Conservation (phyloP, 2,329 filamentous ascomycete species). For the Aureobasidium uvarum region DNA sequence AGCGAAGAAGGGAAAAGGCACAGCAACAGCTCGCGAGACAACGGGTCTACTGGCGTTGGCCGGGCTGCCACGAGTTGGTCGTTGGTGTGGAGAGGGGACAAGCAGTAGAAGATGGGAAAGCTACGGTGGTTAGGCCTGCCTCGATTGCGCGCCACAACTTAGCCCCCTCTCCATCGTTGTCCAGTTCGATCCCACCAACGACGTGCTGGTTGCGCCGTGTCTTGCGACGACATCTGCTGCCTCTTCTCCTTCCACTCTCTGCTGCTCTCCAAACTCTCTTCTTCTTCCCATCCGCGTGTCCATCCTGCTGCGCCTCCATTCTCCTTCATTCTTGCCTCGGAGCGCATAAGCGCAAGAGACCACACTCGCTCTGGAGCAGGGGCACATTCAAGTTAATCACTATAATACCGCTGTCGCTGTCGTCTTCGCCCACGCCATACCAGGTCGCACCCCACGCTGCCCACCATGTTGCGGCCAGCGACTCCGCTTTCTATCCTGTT, state of each 20-base stretch:
- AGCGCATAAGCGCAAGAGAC: conserved; percentile 7
- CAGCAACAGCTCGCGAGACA: conserved; percentile 1
- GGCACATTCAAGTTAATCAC: neutral
- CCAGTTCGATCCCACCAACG: conserved; percentile 14
- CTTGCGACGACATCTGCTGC: conserved; percentile 10
- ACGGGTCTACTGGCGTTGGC: conserved; percentile 25
- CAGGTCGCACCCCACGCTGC: neutral
- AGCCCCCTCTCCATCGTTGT: conserved; percentile 16
- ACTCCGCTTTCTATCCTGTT: conserved; percentile 87
- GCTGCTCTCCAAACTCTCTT: neutral
- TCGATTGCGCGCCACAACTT: conserved; percentile 18
- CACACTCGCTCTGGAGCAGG: conserved; percentile 22
- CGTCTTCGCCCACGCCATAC: neutral
- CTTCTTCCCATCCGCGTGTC: neutral
- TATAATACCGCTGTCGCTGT: conserved; percentile 8
- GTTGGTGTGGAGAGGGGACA: conserved; percentile 22
- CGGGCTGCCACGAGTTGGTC: conserved; percentile 24
- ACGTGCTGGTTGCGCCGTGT: conserved; percentile 25
- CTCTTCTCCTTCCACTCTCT: neutral
- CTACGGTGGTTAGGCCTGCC: conserved; percentile 18
- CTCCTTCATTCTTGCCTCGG: neutral
- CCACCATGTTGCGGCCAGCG: conserved; percentile 81
- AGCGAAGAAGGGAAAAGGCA: conserved; percentile 5
- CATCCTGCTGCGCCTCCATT: conserved; percentile 17
- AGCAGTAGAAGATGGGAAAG: conserved; percentile 1